Evolutionary conservation across 2,329 filamentous ascomycete species (phyloP), one percentile per base, ranked within the genome.

Genomic region (Colletotrichum cereale): DNA sequence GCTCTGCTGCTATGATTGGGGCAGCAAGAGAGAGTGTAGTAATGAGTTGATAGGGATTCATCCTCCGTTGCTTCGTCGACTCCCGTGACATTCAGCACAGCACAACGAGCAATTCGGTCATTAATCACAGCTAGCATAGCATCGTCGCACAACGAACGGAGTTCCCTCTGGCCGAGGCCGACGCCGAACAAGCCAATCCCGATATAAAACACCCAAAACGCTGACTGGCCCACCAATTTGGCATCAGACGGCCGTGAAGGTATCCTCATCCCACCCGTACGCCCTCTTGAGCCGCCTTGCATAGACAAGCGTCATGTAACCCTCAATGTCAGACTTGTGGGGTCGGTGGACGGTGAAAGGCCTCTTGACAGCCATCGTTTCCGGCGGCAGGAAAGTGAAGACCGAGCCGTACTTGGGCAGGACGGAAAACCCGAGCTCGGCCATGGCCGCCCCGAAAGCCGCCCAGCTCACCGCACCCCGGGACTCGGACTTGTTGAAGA

Each of bases 381-480:
- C 73, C 0, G 82, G 78, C 0, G 82, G 82, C 0, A 62, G 53
- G 66, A 84, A 84, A 0, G 80, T 85, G 72, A 81, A 84, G 2
- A 83, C 78, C 0, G 84, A 86, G 3, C 84, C 84, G 44, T 80
- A 80, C 67, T 79, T 83, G 1, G 83, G 81, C 2, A 80, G 12
- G 2, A 85, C 76, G 0, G 81, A 82, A 71, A 86, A 86, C 2
- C 78, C 80, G 42, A 85, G 40, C 8, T 83, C 82, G 0, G 73
- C 76, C 80, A 86, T 82, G 29, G 83, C 84, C 0, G 77, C 74
- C 62, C 81, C 79, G 36, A 87, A 86, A 0, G 77, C 76, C 0
- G 71, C 48, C 83, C 82, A 85, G 58, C 56, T 74, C 1, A 84
- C 74, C 0, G 79, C 76, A 0, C 80, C 75, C 1, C 79, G 79